Conservation (phyloP, 192 early-diverging fungal genomes). For the Podila epicladia region DNA sequence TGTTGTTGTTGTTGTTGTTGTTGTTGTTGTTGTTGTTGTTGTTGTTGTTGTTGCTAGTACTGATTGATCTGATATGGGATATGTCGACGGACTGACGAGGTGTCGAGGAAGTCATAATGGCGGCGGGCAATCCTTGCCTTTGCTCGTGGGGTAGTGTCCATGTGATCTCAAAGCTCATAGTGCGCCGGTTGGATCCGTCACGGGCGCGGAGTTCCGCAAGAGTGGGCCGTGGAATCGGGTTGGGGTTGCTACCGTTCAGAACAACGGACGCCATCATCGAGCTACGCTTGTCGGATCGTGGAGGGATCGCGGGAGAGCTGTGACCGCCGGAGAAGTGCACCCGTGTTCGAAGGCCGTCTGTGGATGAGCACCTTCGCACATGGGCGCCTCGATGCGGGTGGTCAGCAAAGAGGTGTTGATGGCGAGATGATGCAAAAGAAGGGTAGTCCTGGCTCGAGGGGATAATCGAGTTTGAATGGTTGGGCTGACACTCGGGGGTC, state of each 20-base stretch:
- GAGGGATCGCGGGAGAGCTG: constrained; percentile 6
- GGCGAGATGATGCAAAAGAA: constrained; percentile 1
- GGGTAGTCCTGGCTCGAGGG: background rate
- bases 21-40: no score
- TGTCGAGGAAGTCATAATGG: background rate
- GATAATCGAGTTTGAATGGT: constrained; percentile 15
- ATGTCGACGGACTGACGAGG: background rate
- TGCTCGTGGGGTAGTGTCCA: background rate
- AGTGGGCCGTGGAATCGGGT: background rate
- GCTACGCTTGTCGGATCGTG: constrained; percentile 35
- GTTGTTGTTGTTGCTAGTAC: no score
- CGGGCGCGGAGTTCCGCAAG: background rate
- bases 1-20: no score
- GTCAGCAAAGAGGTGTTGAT: background rate
- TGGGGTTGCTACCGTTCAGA: background rate
- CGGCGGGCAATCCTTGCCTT: background rate
- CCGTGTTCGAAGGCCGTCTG: constrained; percentile 23
- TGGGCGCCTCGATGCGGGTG: constrained; percentile 19
- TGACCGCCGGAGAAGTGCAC: constrained; percentile 6
- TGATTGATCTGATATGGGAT: background rate
- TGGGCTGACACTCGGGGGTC: constrained; percentile 38
- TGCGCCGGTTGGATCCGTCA: constrained; percentile 17
- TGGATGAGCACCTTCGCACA: constrained; percentile 43
- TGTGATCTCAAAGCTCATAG: constrained; percentile 41
- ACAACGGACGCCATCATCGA: constrained; percentile 17